Base-by-base conservation (phyloP, 2,329 filamentous ascomycete genomes). In the Pyrenophora seminiperda region DNA sequence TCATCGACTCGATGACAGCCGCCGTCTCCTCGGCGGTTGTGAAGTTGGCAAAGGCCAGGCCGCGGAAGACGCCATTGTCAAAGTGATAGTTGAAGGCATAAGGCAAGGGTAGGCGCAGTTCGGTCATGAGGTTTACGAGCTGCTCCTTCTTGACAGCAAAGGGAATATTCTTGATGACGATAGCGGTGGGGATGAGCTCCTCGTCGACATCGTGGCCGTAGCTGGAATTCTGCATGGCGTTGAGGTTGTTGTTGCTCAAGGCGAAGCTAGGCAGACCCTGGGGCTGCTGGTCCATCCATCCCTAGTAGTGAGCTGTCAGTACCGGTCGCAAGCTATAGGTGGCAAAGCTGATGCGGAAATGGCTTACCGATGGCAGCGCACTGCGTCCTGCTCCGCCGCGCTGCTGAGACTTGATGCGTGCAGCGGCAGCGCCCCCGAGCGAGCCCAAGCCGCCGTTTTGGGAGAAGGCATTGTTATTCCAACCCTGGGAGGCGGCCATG, bases 11-110 rank as follows among this genome's bases (percentile, higher is more conserved):
- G 56, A 99, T 99, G 41, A 97, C 94, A 41, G 88, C 83, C 10
- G 90, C 88, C 0, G 94, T 99, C 74, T 99, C 94, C 59, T 97
- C 90, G 1, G 94, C 86, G 13, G 91, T 96, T 29, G 94, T 96
- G 73, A 97, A 99, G 76, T 99, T 99, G 70, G 94, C 94, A 77
- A 99, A 99, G 2, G 94, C 94, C 42, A 99, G 80, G 5, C 94
- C 94, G 50, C 94, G 83, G 78, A 99, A 99, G 20, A 99, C 92
- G 20, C 94, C 94, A 66, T 96, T 95, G 72, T 99, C 94, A 70
- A 99, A 99, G 75, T 99, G 94, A 69, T 99, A 97, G 79, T 99
- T 99, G 81, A 99, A 99, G 10, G 94, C 94, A 70, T 99, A 99
- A 0, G 94, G 94, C 61, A 97, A 84, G 1, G 94, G 94, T 31